Base-by-base conservation (phyloP, 345 rosid species). In the Conringia planisiliqua region DNA sequence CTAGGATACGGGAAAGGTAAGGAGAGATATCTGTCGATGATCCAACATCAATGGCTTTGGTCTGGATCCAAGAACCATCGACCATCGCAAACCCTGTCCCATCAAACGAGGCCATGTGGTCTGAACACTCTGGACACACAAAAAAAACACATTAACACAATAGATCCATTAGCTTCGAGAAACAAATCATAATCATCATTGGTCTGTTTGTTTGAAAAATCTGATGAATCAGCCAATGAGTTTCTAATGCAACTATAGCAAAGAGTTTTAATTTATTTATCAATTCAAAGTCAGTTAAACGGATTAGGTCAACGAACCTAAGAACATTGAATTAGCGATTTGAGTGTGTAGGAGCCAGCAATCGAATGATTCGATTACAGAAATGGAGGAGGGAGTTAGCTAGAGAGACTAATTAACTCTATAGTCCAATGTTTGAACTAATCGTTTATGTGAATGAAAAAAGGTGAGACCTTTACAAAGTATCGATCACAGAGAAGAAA, bases 1-100 rank as follows among this genome's bases (percentile, higher is more conserved):
- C 81, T 9, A 71, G 64, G 54, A 78, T 12, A 4, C 30, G 67
- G 30, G 81, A 71, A 12, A 78, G 81, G 77, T 78, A 78, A 10
- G 81, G 81, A 71, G 77, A 57, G 68, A 78, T 78, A 33, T 78
- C 73, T 2, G 77, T 66, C 40, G 81, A 39, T 32, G 77, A 26
- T 30, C 5, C 81, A 13, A 78, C 69, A 33, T 78, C 77, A 16
- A 78, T 71, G 69, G 81, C 73, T 72, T 78, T 78, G 71, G 77
- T 66, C 18, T 66, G 72, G 18, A 78, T n/a, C 71, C 72, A 71
- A 39, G 72, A n/a, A 7, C 44, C 71, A 39, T 71, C 76, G 6
- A 71, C 76, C 80, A 77, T 77, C 0, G 14, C 38, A 39, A 77
- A 71, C 24, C 72, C 80, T 65, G 62, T 76, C n/a, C 80, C 80